phyloP scores from a whole-genome alignment of 106 monocot genomes.

The Dactylorhiza incarnata region DNA sequence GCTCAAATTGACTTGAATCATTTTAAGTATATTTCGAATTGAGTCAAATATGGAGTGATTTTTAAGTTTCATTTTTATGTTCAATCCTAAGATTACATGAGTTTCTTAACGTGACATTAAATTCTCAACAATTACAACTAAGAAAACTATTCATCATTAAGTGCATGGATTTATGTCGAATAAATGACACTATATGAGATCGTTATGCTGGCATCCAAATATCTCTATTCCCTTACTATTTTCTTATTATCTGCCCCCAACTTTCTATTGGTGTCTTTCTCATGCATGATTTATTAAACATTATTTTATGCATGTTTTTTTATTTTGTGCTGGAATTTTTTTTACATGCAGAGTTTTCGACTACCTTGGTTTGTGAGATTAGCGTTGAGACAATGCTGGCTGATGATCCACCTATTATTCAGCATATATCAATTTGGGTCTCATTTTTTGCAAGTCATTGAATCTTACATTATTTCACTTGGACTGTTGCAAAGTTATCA shows the following conservation, averaged over 20 bases:
- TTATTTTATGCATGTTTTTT: neutral
- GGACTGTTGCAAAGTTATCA: conserved; percentile 42
- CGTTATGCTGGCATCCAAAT: neutral
- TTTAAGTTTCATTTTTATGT: no score
- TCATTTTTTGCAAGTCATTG: conserved; percentile 22
- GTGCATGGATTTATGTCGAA: no score
- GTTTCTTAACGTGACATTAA: no score
- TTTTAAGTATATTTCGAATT: no score
- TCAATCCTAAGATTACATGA: no score
- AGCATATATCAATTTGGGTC: conserved; percentile 32
- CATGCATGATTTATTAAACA: neutral
- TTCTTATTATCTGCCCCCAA: neutral
- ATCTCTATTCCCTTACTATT: neutral
- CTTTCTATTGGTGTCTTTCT: neutral
- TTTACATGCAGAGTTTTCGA: conserved; percentile 28
- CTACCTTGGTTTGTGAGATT: conserved; percentile 19
- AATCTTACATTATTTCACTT: conserved; percentile 46
- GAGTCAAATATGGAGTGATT: no score
- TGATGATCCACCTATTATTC: conserved; percentile 43
- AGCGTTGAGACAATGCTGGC: conserved; percentile 39
- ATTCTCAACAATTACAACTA: no score
- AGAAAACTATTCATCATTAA: no score
- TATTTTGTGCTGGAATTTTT: conserved; percentile 6
- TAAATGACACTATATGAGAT: neutral
- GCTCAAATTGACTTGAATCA: no score